Conservation (phyloP, 495 filamentous ascomycete genomes). For the Cairneyella variabilis region DNA sequence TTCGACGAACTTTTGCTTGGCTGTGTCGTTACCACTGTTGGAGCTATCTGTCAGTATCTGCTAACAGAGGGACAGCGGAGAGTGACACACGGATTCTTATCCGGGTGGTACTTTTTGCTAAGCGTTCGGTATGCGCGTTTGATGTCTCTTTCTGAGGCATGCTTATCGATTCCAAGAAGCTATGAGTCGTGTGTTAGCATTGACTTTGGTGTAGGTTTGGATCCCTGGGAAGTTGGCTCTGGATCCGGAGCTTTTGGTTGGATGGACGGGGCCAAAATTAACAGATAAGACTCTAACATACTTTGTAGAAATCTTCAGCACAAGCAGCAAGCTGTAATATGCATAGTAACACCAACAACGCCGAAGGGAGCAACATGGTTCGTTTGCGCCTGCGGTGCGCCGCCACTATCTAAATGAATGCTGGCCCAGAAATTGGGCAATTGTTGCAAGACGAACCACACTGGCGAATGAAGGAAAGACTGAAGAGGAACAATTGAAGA, state of each 20-base stretch:
- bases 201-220: not conserved
- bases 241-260: not conserved
- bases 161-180: conserved; percentile 76
- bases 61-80: not conserved
- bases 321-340: conserved; percentile 42
- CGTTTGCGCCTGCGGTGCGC: conserved; percentile 15
- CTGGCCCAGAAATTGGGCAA: not conserved
- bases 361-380: conserved; percentile 25
- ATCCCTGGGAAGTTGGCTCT: not conserved
- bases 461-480: conserved; percentile 21
- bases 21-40: conserved; percentile 65
- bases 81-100: conserved; percentile 89
- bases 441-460: conserved; percentile 16
- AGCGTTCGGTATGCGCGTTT: conserved; percentile 92
- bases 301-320: conserved; percentile 87
- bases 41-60: not conserved
- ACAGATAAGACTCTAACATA: conserved; percentile 24
- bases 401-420: conserved; percentile 10
- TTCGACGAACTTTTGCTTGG: conserved; percentile 89
- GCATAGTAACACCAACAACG: conserved; percentile 35
- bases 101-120: conserved; percentile 95
- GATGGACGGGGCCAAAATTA: no score
- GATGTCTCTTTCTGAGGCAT: conserved; percentile 84
- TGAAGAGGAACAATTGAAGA: conserved; percentile 1
- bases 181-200: conserved; percentile 25